Base-by-base conservation (phyloP, 805 yeast genomes). In the Tetrapisispora namnaoensis region DNA sequence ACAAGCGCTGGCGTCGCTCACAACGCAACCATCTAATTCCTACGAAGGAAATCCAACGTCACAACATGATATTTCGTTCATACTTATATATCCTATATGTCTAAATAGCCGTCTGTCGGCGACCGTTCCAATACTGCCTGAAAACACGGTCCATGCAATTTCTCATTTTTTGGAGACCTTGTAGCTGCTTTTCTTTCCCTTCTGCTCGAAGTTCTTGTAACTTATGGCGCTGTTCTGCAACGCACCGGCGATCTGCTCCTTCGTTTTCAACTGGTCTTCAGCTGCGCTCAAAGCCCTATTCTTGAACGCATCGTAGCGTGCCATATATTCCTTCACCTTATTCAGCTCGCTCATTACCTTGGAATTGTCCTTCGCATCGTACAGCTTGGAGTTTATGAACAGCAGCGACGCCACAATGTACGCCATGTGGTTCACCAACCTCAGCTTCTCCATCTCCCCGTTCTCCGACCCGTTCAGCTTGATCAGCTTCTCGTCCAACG, bases 301-400 rank as follows among this genome's bases (percentile, higher is more conserved):
- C 6, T 39, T 39, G 6, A 28, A 17, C 8, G 18, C 8, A 10
- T 38, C 21, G 17, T 18, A 22, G 18, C 37, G 72, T 37, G 73
- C 73, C 80, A 84, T 82, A 54, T 82, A 83, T n/a, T 71, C 59
- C 61, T 83, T 84, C 38, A 86, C 82, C 52, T 89, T 70, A 8
- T 70, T 72, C 46, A 86, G 68, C 58, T 85, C 95, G 30, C 68
- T 68, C 80, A 82, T 79, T 20, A 88, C 76, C 2, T 83, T 80
- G 6, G 51, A 38, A 49, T 58, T 45, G 28, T 63, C 63, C 37
- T 58, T 60, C 17, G 54, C 55, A 22, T 52, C 50, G 18, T 55
- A 45, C 10, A 65, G 49, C 45, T 65, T 65, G 60, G 58, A 56
- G 44, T 59, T 57, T 1, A 61, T 52, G 45, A 63, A 65, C 49